Base-by-base conservation (phyloP, 768 basidiomycete genomes). In the Fomitopsis pulvina region DNA sequence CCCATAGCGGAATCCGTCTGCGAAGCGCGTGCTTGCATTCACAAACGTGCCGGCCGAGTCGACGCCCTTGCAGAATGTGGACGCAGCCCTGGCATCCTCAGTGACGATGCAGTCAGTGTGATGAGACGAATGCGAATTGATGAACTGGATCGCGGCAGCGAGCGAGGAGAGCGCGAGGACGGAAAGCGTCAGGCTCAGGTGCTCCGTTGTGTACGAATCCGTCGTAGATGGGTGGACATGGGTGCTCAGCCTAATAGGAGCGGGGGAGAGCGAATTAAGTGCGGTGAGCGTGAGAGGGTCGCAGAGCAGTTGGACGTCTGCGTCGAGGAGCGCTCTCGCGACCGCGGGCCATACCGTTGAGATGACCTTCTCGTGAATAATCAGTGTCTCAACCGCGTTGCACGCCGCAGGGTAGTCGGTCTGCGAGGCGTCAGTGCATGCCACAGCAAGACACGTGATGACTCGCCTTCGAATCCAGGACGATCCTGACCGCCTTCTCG, bases 31-130 rank as follows among this genome's bases (percentile, higher is more conserved):
- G 61, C 87, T 92, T 6, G 94, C 94, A 60, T 99, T 98, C 52
- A 95, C 78, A 60, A 87, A 99, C 4, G 91, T 91, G 26, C 93
- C 91, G 0, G 95, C 88, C 0, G 87, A 88, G 65, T 95, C 94
- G 21, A 97, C 84, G 6, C 90, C 90, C 16, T 86, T 77, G 64
- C 85, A 89, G 71, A 97, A 99, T 26, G 70, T 71, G 26, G 81
- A 74, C 30, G 79, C 81, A 26, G 84, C 78, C 7, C 60, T 56
- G 2, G 80, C 76, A 40, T 80, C 77, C 66, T 96, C 91, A 4
- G 95, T 93, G 39, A 98, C 75, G 65, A 99, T 97, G 47, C 76
- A 69, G 61, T 98, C 96, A 28, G 95, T 98, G 67, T 99, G 96
- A 61, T 95, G 92, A 7, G 93, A 95, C 0, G 89, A 91, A 62